Conservation (phyloP, 2,329 filamentous ascomycete species). For the Penicillium glabrum region DNA sequence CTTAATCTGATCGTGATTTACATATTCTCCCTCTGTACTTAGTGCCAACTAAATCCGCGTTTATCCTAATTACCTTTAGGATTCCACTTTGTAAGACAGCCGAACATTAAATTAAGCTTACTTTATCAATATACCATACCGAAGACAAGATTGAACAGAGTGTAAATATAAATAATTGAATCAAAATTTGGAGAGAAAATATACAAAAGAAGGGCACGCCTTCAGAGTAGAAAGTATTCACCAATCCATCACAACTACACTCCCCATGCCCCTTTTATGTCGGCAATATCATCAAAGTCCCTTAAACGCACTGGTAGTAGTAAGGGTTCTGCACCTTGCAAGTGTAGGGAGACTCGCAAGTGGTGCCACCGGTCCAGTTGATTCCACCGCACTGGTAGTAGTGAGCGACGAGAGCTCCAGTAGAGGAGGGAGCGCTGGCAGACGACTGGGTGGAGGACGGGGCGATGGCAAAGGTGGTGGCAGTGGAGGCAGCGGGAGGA, state of each 20-base stretch:
- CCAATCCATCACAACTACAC: conserved; percentile 5
- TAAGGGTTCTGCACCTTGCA: conserved; percentile 38
- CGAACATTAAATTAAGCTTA: too few species aligned
- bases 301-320: conserved; percentile 39
- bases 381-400: conserved; percentile 39
- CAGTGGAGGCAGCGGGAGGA: conserved; percentile 3
- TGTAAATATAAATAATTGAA: not conserved
- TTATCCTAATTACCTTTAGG: too few species aligned
- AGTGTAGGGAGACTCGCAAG: conserved; percentile 32
- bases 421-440: conserved; percentile 3
- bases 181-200: conserved; percentile 8
- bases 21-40: too few species aligned
- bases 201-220: conserved; percentile 9
- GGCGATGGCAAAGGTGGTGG: conserved; percentile 3
- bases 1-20: too few species aligned
- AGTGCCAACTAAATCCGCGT: too few species aligned
- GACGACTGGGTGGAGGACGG: not conserved
- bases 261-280: conserved; percentile 7
- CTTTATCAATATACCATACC: too few species aligned
- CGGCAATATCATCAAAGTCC: not conserved
- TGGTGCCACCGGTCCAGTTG: conserved; percentile 36
- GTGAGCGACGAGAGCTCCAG: conserved; percentile 16
- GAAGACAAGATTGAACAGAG: not conserved
- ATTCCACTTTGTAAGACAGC: too few species aligned
- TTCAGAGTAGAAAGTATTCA: conserved; percentile 8